Base-by-base conservation (phyloP, 495 filamentous ascomycete species). In the Lichenothelia convexa region DNA sequence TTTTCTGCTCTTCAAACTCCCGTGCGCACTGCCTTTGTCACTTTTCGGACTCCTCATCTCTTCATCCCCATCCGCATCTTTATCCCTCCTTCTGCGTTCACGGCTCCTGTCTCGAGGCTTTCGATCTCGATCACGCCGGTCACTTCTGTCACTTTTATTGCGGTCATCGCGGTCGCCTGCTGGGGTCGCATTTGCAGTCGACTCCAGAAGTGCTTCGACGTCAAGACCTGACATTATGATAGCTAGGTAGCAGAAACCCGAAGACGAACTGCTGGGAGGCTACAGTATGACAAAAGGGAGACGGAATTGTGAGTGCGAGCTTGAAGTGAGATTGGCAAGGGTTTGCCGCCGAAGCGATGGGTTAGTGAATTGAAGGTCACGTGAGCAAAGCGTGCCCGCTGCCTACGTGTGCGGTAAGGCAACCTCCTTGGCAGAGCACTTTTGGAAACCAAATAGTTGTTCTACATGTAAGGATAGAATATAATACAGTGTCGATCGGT, bases 181-280 rank as follows among this genome's bases (percentile, higher is more conserved):
- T 12, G 26, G 9, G 5, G 9, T 18, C 3, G 21, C 61, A 45
- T 68, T 75, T 27, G 85, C 85, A 46, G 85, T 85, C 22, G 80
- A 82, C 61, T 93, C 86, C 49, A 93, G 71, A 42, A 93, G 75
- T 48, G 85, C 85, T 69, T 93, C 85, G 48, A 93, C 82, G 56
- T 92, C 82, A 52, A 91, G 67, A 59, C 77, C 78, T 55, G 85
- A 87, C 85, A 93, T 93, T 33, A 48, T 62, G 30, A 7, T 17
- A 17, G 13, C 7, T 27, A 27, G 7, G 7, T 7, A 13, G 13
- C 13, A 27, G 7, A 7, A 13, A 7, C 13, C 7, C 13, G 24
- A 13, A 7, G 24, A 27, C 24, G 24, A 27, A 13, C 7, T 27
- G 24, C 7, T 27, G 24, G n/a, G n/a, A n/a, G n/a, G n/a, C n/a